Conservation (phyloP, 1,284 basidiomycete species). For the Sporisorium iseilematis-ciliati region DNA sequence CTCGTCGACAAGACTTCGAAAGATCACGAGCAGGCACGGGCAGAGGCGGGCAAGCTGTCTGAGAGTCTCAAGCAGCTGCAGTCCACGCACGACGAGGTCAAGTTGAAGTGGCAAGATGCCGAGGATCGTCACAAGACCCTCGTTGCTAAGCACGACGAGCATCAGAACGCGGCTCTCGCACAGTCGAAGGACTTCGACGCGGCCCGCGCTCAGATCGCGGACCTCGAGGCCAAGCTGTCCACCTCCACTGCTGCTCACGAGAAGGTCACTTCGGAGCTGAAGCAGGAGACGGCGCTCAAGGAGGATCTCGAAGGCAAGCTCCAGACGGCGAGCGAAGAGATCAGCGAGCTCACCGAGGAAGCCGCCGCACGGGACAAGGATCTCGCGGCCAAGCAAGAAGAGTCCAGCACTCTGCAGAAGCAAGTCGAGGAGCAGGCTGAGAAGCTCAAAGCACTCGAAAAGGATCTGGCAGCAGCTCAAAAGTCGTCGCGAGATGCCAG, state of each 20-base stretch:
- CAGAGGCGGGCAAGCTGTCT: conserved; percentile 19
- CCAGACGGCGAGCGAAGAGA: conserved; percentile 6
- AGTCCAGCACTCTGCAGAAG: conserved; percentile 20
- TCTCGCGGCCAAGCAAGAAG: conserved; percentile 26
- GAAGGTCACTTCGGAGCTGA: conserved; percentile 17
- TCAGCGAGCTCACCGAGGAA: conserved; percentile 23
- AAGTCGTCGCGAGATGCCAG: conserved; percentile 27
- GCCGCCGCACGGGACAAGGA: conserved; percentile 23
- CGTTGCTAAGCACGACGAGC: conserved; percentile 18
- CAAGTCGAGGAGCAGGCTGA: conserved; percentile 21
- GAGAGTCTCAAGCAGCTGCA: conserved; percentile 17
- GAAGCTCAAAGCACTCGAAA: conserved; percentile 26
- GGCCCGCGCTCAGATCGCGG: conserved; percentile 12
- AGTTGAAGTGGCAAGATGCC: conserved; percentile 17
- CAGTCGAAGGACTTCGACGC: conserved; percentile 19
- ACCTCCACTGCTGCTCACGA: conserved; percentile 8
- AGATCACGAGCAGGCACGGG: conserved; percentile 20
- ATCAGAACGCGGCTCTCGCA: conserved; percentile 12
- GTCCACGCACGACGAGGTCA: conserved; percentile 21
- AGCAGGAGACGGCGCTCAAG: conserved; percentile 11
- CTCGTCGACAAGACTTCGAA: conserved; percentile 16
- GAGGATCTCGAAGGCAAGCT: conserved; percentile 35
- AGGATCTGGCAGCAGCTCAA: conserved; percentile 38
- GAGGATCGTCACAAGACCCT: conserved; percentile 20
- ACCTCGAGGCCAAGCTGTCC: conserved; percentile 30